Evolutionary conservation across 2,329 filamentous ascomycete genomes (phyloP), one percentile per base, ranked within the genome.

Genomic region (Nannizzia gypsea): DNA sequence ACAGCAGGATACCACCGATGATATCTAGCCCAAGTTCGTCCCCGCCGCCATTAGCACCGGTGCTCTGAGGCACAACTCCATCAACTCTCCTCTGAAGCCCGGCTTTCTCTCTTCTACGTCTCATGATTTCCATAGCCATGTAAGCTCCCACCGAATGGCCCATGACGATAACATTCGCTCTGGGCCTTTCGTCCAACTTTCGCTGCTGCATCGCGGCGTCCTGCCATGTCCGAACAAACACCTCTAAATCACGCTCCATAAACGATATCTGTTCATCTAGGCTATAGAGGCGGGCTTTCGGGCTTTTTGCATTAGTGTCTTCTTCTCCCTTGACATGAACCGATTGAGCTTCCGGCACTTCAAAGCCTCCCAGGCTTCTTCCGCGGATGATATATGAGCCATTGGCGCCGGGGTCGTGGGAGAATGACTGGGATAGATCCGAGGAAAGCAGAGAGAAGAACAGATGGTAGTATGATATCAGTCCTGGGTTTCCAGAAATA

Each of bases 121-220:
- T 76, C 55, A 88, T 80, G 31, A 88, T 73, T 69, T 90, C 86
- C 63, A 90, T 81, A 2, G 81, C 75, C 20, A 91, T 85, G 69
- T 88, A 91, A 8, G 83, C 76, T 24, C 88, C 88, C 0, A 91
- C 85, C 0, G 86, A 89, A 71, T 91, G 88, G 3, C 87, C 88
- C 56, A 87, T 80, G 15, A 91, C 73, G 6, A 89, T 77, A 17
- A 90, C 80, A 56, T 73, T 73, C 3, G 60, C 57, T 34, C 62
- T 28, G 13, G 70, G 64, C 50, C 54, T 60, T 59, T 42, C 52
- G 56, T n/a, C 13, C 13, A 15, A 17, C 24, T 5, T 56, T 26
- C 31, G 42, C 20, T 34, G 24, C 20, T 6, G 17, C 34, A 9
- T 36, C 15, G 31, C 17, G 1, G 65, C 60, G 2, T 68, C 65